Base-by-base conservation (phyloP, 2,329 filamentous ascomycete genomes). In the Trichoderma arundinaceum region DNA sequence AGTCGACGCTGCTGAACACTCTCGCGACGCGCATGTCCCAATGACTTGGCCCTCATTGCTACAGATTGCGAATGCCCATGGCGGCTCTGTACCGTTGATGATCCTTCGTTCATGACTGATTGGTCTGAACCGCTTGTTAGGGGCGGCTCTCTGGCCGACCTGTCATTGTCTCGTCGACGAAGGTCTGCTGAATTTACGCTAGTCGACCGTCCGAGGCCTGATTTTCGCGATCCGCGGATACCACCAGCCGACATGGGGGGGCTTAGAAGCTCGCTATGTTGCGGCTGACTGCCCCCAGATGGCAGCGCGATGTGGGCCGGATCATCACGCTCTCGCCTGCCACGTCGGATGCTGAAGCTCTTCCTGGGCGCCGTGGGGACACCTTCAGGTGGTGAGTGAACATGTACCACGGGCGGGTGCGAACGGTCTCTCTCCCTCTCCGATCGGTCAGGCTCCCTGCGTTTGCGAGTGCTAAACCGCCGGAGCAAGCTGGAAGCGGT, bases 111-210 rank as follows among this genome's bases (percentile, higher is more conserved):
- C 43, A 84, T 74, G 43, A 85, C 86, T 2, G 90, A 91, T 69
- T 91, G 88, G 69, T 96, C 92, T 5, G 92, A 95, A 7, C 90
- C 91, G 74, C 91, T 94, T 0, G 91, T 92, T 7, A 86, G 83
- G 10, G 90, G 90, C 33, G 90, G 87, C 19, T 93, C 90, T 67
- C 87, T 87, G 41, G 80, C 76, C 17, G 82, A 77, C 54, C 82
- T 73, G 69, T 77, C 75, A 70, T 82, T 72, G n/a, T 75, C 74
- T 19, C 91, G 87, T 67, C 91, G 83, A 68, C 92, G 86, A 67
- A 92, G 88, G 68, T 96, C 93, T 33, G 90, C 92, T 1, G 92
- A 95, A 73, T 94, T 96, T 63, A 97, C 94, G 74, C 94, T 97
- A 8, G 94, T 93, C 7, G 93, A 97, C 68, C 94, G 87, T 41